These are phyloP conservation scores for Globisporangium radiosum DNA, from an alignment of 352 stramenopile genomes.

Conservation along the genomic window DNA sequence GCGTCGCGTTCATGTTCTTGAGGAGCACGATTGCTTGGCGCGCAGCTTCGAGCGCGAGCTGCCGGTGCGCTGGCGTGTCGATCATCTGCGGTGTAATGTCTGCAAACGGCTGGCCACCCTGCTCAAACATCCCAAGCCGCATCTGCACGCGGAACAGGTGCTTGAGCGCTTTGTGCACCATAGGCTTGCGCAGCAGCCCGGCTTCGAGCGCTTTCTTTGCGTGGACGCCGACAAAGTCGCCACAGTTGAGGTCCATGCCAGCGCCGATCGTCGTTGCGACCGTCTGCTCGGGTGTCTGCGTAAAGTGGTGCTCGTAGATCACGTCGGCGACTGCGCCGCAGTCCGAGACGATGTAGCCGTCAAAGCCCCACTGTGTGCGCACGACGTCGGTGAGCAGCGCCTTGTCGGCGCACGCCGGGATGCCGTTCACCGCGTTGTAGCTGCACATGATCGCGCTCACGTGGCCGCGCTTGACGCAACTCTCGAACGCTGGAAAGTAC, in stretches of 20 bases:
- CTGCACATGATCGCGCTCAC: slow-evolving; percentile 91
- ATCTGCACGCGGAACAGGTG: slow-evolving; percentile 85
- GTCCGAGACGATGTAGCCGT: slow-evolving; percentile 91
- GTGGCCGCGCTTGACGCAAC: slow-evolving; percentile 69
- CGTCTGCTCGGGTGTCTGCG: slow-evolving; percentile 45
- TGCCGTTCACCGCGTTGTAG: slow-evolving; percentile 93
- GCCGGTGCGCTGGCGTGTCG: slow-evolving; percentile 40
- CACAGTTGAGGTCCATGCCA: slow-evolving; percentile 84
- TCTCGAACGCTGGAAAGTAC: slow-evolving; percentile 83
- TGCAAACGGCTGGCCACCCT: slow-evolving; percentile 49
- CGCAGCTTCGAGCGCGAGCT: slow-evolving; percentile 58
- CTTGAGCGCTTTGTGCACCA: slow-evolving; percentile 60
- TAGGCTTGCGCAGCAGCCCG: slow-evolving; percentile 46
- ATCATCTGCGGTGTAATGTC: slow-evolving; percentile 45
- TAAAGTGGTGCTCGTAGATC: slow-evolving; percentile 73
- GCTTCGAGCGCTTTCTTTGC: slow-evolving; percentile 51
- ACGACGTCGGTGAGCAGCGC: slow-evolving; percentile 68
- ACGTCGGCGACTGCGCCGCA: slow-evolving; percentile 85
- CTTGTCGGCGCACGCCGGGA: slow-evolving; percentile 87
- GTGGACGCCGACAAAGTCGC: slow-evolving; percentile 62
- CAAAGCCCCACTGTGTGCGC: slow-evolving; percentile 83
- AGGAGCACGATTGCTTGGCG: slow-evolving; percentile 83
- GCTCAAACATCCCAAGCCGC: slow-evolving; percentile 87
- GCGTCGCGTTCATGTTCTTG: slow-evolving; percentile 70
- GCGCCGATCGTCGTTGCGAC: slow-evolving; percentile 55